Conservation (phyloP, 2,329 filamentous ascomycete genomes). For the Claviceps capensis region DNA sequence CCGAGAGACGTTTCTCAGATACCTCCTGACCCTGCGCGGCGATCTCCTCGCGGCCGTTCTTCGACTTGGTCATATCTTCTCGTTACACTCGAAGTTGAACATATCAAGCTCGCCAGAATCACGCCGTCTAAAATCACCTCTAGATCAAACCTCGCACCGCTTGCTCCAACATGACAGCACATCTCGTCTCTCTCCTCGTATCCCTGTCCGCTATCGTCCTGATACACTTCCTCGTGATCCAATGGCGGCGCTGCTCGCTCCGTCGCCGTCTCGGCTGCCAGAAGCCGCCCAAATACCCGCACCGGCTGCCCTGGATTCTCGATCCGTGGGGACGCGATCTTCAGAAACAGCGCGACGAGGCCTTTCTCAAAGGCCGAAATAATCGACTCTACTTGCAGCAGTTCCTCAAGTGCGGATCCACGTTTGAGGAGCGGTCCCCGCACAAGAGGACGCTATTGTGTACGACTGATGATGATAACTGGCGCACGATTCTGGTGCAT, state of each 20-base stretch:
- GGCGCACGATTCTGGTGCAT: neutral
- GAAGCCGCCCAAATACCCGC: neutral
- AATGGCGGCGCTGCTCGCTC: neutral
- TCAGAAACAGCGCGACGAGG: neutral
- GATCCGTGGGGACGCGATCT: constrained; percentile 3
- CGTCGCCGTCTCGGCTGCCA: neutral
- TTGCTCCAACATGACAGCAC: neutral
- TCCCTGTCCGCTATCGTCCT: neutral
- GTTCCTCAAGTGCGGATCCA: neutral
- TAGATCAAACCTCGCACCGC: too few species aligned
- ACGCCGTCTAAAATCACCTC: too few species aligned
- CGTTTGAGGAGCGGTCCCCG: constrained; percentile 3
- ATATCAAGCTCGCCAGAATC: too few species aligned
- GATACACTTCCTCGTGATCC: neutral
- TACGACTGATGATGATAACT: constrained; percentile 2
- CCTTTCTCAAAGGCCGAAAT: neutral
- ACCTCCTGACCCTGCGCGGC: too few species aligned
- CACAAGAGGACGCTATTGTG: neutral
- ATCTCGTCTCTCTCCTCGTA: neutral
- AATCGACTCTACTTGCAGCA: neutral
- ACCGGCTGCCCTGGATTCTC: constrained; percentile 2
- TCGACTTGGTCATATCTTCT: too few species aligned
- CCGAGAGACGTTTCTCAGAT: too few species aligned
- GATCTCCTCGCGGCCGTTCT: too few species aligned
- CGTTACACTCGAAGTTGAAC: too few species aligned